Evolutionary conservation across 345 rosid genomes (phyloP).

Genomic region (Rhizophora apiculata): DNA sequence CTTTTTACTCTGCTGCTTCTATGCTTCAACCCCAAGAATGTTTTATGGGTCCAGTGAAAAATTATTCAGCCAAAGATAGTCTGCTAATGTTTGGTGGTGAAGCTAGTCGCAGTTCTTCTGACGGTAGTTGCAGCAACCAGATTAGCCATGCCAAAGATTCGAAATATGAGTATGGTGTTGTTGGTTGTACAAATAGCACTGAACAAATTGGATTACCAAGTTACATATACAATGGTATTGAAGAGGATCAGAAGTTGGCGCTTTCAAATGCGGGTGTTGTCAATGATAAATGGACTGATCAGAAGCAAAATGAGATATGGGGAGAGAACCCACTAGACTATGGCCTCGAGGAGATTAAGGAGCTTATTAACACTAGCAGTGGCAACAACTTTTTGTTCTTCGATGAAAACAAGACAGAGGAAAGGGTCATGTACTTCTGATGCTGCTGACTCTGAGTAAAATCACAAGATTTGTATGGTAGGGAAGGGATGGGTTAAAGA

Average conservation of each 20-base stretch:
- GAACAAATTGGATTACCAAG: constrained; percentile 27
- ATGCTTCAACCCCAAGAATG: constrained; percentile 28
- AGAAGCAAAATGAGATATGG: constrained; percentile 27
- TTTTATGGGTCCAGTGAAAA: constrained; percentile 21
- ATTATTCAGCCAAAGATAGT: constrained; percentile 26
- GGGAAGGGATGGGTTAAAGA: constrained; percentile 14
- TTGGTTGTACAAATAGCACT: constrained; percentile 3
- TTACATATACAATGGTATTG: constrained; percentile 19
- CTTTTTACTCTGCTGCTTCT: constrained; percentile 24
- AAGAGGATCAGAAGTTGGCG: constrained; percentile 27
- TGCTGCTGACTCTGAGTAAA: constrained; percentile 28
- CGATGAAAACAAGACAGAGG: constrained; percentile 58
- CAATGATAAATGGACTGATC: constrained; percentile 4
- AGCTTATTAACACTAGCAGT: constrained; percentile 49
- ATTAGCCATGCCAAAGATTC: constrained; percentile 31
- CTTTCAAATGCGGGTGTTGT: background rate
- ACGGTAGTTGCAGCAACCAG: constrained; percentile 51
- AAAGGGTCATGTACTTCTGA: constrained; percentile 52
- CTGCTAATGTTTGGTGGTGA: constrained; percentile 37
- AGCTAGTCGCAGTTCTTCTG: constrained; percentile 60
- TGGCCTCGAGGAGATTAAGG: constrained; percentile 80
- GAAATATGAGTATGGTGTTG: constrained; percentile 18
- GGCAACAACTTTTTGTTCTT: constrained; percentile 49
- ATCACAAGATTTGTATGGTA: constrained; percentile 24
- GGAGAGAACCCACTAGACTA: constrained; percentile 38